These are phyloP conservation scores for Neurospora crassa DNA, from an alignment of 2,329 filamentous ascomycete genomes.

Conservation along the genomic window DNA sequence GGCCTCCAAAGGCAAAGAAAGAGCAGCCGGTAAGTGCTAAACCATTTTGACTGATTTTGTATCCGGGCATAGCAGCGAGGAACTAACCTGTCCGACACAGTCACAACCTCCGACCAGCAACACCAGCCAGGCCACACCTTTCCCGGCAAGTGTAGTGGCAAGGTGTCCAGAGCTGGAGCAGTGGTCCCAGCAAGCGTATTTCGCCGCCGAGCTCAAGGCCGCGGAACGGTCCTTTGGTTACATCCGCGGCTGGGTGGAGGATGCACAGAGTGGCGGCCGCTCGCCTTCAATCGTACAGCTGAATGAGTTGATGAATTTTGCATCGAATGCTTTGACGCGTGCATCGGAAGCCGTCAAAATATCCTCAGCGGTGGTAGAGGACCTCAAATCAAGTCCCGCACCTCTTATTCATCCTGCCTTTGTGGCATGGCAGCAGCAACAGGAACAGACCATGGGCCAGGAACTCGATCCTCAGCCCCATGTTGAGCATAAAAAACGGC, in stretches of 20 bases:
- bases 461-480: neutral
- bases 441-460: neutral
- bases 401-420: neutral
- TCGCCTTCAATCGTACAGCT: neutral
- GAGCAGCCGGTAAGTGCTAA: neutral
- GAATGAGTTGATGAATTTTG: neutral
- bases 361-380: neutral
- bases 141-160: neutral
- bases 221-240: constrained; percentile 1
- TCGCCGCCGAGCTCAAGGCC: neutral
- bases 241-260: neutral
- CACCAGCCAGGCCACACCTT: neutral
- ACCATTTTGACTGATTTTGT: neutral
- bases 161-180: neutral
- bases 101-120: neutral
- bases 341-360: neutral
- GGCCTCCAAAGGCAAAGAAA: neutral
- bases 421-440: neutral
- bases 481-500: neutral
- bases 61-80: neutral
- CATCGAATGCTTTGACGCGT: neutral
- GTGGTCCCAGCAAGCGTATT: neutral
- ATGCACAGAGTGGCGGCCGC: neutral
- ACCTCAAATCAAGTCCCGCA: neutral
- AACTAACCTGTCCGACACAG: neutral